Base-by-base conservation (phyloP, 2,329 filamentous ascomycete genomes). In the Aspergillus ibericus region DNA sequence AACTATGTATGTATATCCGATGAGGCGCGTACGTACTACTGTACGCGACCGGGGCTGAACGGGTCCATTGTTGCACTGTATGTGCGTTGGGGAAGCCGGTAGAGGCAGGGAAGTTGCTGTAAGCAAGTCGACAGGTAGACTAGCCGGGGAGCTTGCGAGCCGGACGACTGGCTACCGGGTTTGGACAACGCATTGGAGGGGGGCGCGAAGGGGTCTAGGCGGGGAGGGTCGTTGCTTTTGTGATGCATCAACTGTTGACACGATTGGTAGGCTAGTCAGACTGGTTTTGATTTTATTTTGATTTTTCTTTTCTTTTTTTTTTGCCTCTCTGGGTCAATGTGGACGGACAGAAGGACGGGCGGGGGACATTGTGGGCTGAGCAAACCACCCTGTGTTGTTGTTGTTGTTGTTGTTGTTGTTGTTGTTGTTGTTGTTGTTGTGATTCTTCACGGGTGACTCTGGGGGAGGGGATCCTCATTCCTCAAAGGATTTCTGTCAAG, bases 101-200 rank as follows among this genome's bases (percentile, higher is more conserved):
- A 53, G 51, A 7, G 51, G 12, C 51, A 53, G 51, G 51, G 51
- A 53, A 34, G 36, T 42, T 32, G 38, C 38, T 42, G 36, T 53
- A 53, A 42, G 51, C 36, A 34, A 44, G 51, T 53, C 51, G 51
- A 53, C 51, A 53, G 51, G 51, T 53, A 53, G 36, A 53, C 51
- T 44, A 53, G 36, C 38, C 16, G 16, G 22, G 44, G 29, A 48
- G 25, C 44, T 48, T 16, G 44, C 22, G 44, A 48, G 44, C 22
- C 42, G 42, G 42, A 27, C 15, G 35, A 40, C 36, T 44, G 36
- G 36, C 40, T 53, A 32, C 51, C 51, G 36, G 51, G 38, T 44
- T 53, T 42, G 38, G 36, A 29, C 51, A 53, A 34, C 51, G 36
- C 51, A 53, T 44, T 52, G 36, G 15, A 34, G 20, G 48, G 48